Percentiles rank a stretch among this genome's conserved stretches.
Evolutionary conservation across 2,329 filamentous ascomycete species (phyloP).

Genomic region (Diaporthe citri): DNA sequence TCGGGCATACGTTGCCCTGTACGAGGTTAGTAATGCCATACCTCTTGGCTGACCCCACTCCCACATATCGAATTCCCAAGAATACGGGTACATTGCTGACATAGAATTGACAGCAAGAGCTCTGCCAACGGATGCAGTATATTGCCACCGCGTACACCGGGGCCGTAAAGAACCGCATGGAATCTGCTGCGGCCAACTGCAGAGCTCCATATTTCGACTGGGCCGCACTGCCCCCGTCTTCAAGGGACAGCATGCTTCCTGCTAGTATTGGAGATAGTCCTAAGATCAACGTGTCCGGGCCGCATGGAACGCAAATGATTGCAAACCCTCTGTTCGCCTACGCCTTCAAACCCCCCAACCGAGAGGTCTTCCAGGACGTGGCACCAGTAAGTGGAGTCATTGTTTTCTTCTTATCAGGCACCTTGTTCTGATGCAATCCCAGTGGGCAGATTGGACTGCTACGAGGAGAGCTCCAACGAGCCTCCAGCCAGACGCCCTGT

Average conservation of each 20-base stretch:
- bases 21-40: constrained; percentile 59
- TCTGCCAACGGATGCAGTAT: constrained; percentile 50
- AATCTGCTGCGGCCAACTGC: constrained; percentile 62
- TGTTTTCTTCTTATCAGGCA: constrained; percentile 34
- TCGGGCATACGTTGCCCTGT: constrained; percentile 78
- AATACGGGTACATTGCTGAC: constrained; percentile 10
- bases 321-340: constrained; percentile 74
- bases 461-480: constrained; percentile 69
- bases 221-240: constrained; percentile 60
- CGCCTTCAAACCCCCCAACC: constrained; percentile 70
- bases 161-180: constrained; percentile 62
- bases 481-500: constrained; percentile 57
- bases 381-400: constrained; percentile 63
- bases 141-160: constrained; percentile 64
- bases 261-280: constrained; percentile 59
- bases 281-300: constrained; percentile 64
- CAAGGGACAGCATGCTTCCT: constrained; percentile 62
- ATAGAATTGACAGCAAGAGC: constrained; percentile 51
- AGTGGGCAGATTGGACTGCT: constrained; percentile 71
- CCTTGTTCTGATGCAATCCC: background rate
- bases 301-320: constrained; percentile 67
- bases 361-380: constrained; percentile 67
- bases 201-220: constrained; percentile 73
- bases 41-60: too few species aligned
- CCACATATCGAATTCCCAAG: background rate